These are phyloP conservation scores for Luvunga scandens DNA, from an alignment of 345 rosid genomes.

Conservation along the genomic window DNA sequence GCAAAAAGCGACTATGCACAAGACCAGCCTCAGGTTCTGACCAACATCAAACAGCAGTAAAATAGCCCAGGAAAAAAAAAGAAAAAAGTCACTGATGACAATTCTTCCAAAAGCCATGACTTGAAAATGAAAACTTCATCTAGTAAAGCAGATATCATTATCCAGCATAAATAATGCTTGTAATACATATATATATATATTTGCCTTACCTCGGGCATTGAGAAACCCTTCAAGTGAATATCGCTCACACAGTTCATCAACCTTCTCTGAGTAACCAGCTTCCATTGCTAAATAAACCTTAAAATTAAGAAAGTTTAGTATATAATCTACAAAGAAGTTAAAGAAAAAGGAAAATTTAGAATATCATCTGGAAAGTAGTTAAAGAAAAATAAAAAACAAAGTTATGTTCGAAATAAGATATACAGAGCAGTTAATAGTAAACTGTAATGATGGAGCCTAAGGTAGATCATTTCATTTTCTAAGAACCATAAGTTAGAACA, in stretches of 20 bases:
- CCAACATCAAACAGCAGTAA: conserved; percentile 26
- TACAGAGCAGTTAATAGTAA: neutral
- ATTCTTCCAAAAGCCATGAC: neutral
- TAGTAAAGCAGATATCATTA: neutral
- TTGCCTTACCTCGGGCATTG: conserved; percentile 49
- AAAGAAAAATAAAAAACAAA: neutral
- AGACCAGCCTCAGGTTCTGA: conserved; percentile 53
- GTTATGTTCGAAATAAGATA: neutral
- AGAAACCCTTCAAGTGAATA: conserved; percentile 78
- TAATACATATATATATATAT: neutral
- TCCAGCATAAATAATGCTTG: neutral
- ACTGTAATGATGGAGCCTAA: neutral
- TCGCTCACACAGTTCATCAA: conserved; percentile 76
- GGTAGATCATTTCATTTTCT: neutral
- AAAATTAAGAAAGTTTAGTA: neutral
- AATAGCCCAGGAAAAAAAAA: conserved; percentile 1
- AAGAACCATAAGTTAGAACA: neutral
- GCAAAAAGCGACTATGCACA: conserved; percentile 44
- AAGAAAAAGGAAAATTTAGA: neutral
- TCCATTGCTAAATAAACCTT: conserved; percentile 98
- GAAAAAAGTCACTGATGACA: neutral
- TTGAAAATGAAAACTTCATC: neutral
- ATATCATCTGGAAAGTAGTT: neutral
- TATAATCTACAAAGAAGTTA: neutral
- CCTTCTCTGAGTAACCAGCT: conserved; percentile 94